phyloP scores from a whole-genome alignment of 495 filamentous ascomycete genomes.

The Articulospora tetracladia region DNA sequence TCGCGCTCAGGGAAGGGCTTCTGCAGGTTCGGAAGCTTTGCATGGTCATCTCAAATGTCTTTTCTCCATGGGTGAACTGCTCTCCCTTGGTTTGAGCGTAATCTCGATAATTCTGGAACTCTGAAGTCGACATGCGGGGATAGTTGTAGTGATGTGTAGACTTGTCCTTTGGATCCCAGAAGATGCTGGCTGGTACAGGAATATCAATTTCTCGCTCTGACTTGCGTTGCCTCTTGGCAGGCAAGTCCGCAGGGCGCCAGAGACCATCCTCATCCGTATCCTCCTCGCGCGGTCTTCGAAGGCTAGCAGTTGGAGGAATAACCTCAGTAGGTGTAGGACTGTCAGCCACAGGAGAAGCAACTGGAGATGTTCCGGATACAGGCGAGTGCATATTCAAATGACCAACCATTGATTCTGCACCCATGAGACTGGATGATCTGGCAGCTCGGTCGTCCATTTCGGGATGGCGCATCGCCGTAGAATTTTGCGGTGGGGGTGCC shows the following conservation, averaged over 20 bases:
- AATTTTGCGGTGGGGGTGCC: constrained; percentile 2
- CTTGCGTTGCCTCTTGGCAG: constrained; percentile 13
- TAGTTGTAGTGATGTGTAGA: constrained; percentile 48
- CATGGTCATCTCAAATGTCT: constrained; percentile 25
- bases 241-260: constrained; percentile 15
- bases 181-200: constrained; percentile 42
- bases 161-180: constrained; percentile 44
- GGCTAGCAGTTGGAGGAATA: constrained; percentile 9
- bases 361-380: constrained; percentile 24
- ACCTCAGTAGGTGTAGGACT: constrained; percentile 6
- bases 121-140: constrained; percentile 49
- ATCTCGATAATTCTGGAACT: constrained; percentile 39
- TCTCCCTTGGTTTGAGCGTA: constrained; percentile 40
- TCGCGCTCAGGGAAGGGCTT: constrained; percentile 18
- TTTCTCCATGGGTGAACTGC: constrained; percentile 31
- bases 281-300: constrained; percentile 22
- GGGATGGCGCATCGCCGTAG: constrained; percentile 23
- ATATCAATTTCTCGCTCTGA: constrained; percentile 43
- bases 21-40: constrained; percentile 19
- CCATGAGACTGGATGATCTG: constrained; percentile 51
- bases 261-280: constrained; percentile 11
- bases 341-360: constrained; percentile 3
- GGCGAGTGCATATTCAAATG: constrained; percentile 65
- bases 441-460: constrained; percentile 29
- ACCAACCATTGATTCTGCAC: constrained; percentile 63